phyloP scores from a whole-genome alignment of 225 moss, liverwort and hornwort species.

The Anthoceros angustus region DNA sequence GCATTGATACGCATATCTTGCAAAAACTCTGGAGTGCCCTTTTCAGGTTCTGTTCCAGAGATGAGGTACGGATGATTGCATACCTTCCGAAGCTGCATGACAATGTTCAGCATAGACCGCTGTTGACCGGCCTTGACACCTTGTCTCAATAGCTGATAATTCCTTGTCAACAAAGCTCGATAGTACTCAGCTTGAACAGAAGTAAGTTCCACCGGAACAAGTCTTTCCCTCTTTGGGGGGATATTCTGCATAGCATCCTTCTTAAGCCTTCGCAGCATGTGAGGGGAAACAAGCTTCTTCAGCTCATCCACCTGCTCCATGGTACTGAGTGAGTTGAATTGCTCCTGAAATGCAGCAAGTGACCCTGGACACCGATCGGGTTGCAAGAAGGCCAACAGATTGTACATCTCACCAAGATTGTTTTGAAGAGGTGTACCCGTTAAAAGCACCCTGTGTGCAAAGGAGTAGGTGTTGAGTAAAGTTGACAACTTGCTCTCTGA shows the following conservation, averaged over 20 bases:
- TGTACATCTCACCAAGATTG: slow-evolving; percentile 57
- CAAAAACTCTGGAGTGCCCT: slow-evolving; percentile 37
- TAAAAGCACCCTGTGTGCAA: slow-evolving; percentile 59
- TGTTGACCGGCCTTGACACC: slow-evolving; percentile 27
- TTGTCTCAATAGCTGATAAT: slow-evolving; percentile 57
- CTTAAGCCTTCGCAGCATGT: slow-evolving; percentile 68
- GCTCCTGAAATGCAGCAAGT: slow-evolving; percentile 51
- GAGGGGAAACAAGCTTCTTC: slow-evolving; percentile 57
- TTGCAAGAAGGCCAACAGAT: slow-evolving; percentile 56
- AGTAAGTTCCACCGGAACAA: slow-evolving; percentile 59
- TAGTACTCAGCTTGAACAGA: slow-evolving; percentile 64
- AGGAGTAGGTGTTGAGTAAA: slow-evolving; percentile 42
- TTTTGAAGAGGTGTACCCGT: slow-evolving; percentile 48
- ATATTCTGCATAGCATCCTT: slow-evolving; percentile 56
- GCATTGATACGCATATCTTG: slow-evolving; percentile 80
- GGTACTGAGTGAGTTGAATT: slow-evolving; percentile 38
- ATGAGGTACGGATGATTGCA: slow-evolving; percentile 88
- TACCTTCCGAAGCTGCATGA: slow-evolving; percentile 72
- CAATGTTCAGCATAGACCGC: slow-evolving; percentile 51
- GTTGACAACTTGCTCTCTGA: slow-evolving; percentile 50
- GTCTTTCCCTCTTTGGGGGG: slow-evolving; percentile 42
- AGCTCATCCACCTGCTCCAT: slow-evolving; percentile 63
- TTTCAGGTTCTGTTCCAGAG: slow-evolving; percentile 40
- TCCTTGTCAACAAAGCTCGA: slow-evolving; percentile 57
- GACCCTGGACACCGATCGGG: slow-evolving; percentile 54